These are phyloP conservation scores for Phylloporus sp. DNA, from an alignment of 768 basidiomycete species.

Conservation along the genomic window DNA sequence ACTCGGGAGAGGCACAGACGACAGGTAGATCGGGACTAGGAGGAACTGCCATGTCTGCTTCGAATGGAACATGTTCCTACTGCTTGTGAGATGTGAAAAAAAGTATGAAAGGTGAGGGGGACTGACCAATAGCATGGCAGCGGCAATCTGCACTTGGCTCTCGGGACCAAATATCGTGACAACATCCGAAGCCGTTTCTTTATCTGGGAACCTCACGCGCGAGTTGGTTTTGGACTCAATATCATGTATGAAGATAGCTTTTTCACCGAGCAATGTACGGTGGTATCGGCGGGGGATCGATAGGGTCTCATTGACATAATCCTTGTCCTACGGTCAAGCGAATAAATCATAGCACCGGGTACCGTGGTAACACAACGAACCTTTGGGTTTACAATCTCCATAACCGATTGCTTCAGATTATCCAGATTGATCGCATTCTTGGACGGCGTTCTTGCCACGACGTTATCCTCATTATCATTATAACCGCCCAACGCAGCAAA, in stretches of 20 bases:
- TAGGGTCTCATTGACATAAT: conserved; percentile 91
- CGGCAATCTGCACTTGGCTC: conserved; percentile 94
- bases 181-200: conserved; percentile 90
- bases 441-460: conserved; percentile 94
- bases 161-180: conserved; percentile 97
- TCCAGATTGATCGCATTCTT: conserved; percentile 97
- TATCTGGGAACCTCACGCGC: conserved; percentile 86
- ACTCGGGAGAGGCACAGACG: conserved; percentile 76
- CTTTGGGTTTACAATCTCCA: conserved; percentile 97
- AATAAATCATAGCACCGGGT: neutral
- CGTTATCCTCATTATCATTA: conserved; percentile 97
- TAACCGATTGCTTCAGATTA: conserved; percentile 91
- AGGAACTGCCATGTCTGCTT: conserved; percentile 91
- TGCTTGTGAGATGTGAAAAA: conserved; percentile 6
- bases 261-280: conserved; percentile 91
- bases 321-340: conserved; percentile 70
- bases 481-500: conserved; percentile 93
- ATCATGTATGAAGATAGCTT: conserved; percentile 94
- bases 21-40: conserved; percentile 75
- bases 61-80: conserved; percentile 94
- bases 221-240: conserved; percentile 97
- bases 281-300: conserved; percentile 94
- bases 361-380: conserved; percentile 38
- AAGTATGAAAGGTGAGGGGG: neutral
- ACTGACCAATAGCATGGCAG: conserved; percentile 88